Percentiles rank a stretch among this genome's conserved stretches.
Evolutionary conservation across 306 rosid species (phyloP).

Genomic region (Spatholobus suberectus): DNA sequence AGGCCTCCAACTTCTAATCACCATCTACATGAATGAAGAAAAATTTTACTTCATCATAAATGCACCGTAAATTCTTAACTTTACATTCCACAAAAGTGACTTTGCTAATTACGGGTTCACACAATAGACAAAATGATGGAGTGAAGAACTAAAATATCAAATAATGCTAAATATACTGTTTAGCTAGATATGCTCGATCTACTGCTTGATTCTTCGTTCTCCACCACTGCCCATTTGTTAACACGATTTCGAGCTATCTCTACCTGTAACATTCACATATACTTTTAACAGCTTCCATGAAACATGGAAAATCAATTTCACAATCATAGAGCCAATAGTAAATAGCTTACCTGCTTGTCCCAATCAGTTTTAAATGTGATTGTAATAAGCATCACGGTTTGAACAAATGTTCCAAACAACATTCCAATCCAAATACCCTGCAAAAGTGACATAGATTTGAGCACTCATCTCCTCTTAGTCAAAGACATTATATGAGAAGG

Average conservation of each 20-base stretch:
- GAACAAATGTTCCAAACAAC: conserved; percentile 67
- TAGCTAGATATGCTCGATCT: neutral
- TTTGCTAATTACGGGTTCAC: no score
- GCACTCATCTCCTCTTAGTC: neutral
- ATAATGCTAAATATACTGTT: neutral
- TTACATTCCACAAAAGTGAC: no score
- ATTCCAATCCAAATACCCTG: conserved; percentile 77
- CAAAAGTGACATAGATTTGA: neutral
- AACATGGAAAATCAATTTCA: neutral
- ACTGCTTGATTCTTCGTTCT: conserved; percentile 23
- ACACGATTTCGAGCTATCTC: conserved; percentile 51
- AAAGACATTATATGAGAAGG: neutral
- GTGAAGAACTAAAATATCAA: neutral
- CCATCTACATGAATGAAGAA: no score
- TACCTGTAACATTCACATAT: conserved; percentile 39
- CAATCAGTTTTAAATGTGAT: conserved; percentile 65
- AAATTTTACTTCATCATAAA: no score
- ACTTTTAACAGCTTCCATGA: neutral
- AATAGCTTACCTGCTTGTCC: conserved; percentile 62
- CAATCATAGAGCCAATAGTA: neutral
- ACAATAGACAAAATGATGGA: neutral
- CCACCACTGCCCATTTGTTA: conserved; percentile 45
- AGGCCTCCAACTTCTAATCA: no score
- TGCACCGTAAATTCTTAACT: no score
- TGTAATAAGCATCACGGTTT: conserved; percentile 48